A percentile compares a stretch with the other conserved stretches of the same genome.
phyloP scores from a whole-genome alignment of 768 basidiomycete species.

The Lactarius evosmus region DNA sequence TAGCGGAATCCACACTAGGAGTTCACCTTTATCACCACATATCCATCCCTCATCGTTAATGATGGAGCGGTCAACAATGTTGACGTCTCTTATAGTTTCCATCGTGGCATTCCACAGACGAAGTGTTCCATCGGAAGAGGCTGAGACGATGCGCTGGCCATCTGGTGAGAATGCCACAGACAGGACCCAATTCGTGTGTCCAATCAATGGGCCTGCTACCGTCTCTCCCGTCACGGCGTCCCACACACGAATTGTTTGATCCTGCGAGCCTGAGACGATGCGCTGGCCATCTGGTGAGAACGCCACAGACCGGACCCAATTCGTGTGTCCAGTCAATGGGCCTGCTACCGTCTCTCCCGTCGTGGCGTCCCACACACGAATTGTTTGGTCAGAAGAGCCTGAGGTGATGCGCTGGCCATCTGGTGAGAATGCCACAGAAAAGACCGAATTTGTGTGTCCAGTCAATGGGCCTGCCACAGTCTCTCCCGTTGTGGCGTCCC shows the following conservation, averaged over 20 bases:
- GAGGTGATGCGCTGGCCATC: too few species aligned
- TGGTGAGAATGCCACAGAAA: not conserved
- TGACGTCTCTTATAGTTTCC: too few species aligned
- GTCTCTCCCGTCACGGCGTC: too few species aligned
- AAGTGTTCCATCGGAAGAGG: not conserved
- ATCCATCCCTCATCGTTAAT: not conserved
- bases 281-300: too few species aligned
- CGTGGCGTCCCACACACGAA: not conserved
- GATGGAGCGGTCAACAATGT: too few species aligned
- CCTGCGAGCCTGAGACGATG: too few species aligned
- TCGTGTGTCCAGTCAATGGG: slow-evolving; percentile 8
- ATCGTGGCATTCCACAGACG: too few species aligned
- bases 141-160: not conserved
- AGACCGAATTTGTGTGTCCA: not conserved
- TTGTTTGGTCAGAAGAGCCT: too few species aligned
- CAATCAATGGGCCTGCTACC: too few species aligned
- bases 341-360: too few species aligned
- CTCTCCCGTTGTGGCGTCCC: too few species aligned
- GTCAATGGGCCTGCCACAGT: not conserved
- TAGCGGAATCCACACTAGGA: not conserved
- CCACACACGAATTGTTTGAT: not conserved
- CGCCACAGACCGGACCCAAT: not conserved
- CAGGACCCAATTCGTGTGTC: too few species aligned
- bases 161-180: slow-evolving; percentile 25
- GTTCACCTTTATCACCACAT: not conserved